Evolutionary conservation across 805 yeast species (phyloP), one percentile per base, ranked within the genome.

Genomic region (Starmerella lactis-condensi): DNA sequence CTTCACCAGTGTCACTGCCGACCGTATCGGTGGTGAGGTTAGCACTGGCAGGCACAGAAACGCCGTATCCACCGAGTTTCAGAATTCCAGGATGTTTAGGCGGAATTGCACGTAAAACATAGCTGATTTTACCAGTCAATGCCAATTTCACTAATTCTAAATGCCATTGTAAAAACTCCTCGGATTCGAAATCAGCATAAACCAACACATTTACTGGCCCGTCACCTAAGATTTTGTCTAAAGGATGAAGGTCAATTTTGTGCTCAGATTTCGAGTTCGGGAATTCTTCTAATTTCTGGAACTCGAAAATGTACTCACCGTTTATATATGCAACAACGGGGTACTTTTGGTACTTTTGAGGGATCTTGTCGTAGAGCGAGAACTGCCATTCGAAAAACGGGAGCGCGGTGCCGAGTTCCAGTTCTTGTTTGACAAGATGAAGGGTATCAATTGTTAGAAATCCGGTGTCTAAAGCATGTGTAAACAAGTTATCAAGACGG

Each of bases 271-370:
- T n/a, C n/a, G n/a, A n/a, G n/a, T n/a, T n/a, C n/a, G n/a, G n/a
- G n/a, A n/a, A n/a, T n/a, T n/a, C n/a, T n/a, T n/a, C n/a, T n/a
- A n/a, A n/a, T n/a, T n/a, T n/a, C 48, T 75, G 73, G 34, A 89
- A 58, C 3, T 94, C 92, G 50, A 68, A 89, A 1, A 81, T 64
- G 35, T 75, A 92, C 33, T 72, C 57, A 29, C 65, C 65, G 35
- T 72, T 69, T 39, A 61, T 61, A 34, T 56, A 46, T 6, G 71
- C 48, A 65, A 77, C 72, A 1, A 68, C 58, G 53, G 62, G 52
- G 48, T 62, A 33, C 6, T 24, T 19, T 5, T 15, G n/a, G 16
- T 47, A 13, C 36, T 26, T 41, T 52, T 37, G 22, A 0, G 64
- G 56, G n/a, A 43, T 38, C 0, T 51, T 40, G 2, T 46, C 49